A percentile compares a stretch with the other conserved stretches of the same genome.
Evolutionary conservation across 2,329 filamentous ascomycete species (phyloP).

Genomic region (Myriangium duriaei): DNA sequence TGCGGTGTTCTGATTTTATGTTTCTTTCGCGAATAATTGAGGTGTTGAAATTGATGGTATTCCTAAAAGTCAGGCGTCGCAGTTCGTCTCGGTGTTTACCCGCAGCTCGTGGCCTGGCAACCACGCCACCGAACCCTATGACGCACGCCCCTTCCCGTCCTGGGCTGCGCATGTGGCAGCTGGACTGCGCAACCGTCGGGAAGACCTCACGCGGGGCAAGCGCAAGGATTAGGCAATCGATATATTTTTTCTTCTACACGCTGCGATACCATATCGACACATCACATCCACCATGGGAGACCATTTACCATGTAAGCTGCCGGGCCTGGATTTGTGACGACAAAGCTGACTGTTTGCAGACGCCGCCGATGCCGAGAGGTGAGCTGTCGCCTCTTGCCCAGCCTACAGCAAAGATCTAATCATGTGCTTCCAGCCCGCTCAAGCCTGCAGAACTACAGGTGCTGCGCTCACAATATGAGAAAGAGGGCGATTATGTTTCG

Average conservation of each 20-base stretch:
- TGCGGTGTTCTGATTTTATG: too few relatives aligned
- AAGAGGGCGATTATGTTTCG: conserved; percentile 92
- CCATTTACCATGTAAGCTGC: conserved; percentile 38
- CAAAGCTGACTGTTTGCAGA: conserved; percentile 44
- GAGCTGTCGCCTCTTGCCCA: conserved; percentile 17
- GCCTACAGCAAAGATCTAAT: conserved; percentile 1
- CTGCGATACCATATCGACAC: background rate
- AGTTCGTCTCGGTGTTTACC: background rate
- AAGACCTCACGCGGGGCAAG: too few relatives aligned
- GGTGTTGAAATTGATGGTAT: too few relatives aligned
- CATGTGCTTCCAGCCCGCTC: conserved; percentile 50
- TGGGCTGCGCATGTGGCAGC: background rate
- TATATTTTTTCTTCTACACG: background rate
- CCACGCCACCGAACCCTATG: background rate
- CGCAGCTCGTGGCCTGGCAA: background rate
- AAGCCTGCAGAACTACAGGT: conserved; percentile 88
- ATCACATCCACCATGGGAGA: conserved; percentile 26
- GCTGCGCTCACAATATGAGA: conserved; percentile 86
- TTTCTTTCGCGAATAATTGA: too few relatives aligned
- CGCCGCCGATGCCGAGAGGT: conserved; percentile 96
- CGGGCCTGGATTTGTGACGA: background rate
- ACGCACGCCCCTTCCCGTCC: background rate
- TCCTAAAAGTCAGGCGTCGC: too few relatives aligned
- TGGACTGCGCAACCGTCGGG: too few relatives aligned
- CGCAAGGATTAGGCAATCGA: too few relatives aligned